Percentiles rank a stretch among this genome's conserved stretches.
These are phyloP conservation scores for Zalaria sp. DNA, from an alignment of 2,329 filamentous ascomycete species.

Conservation along the genomic window DNA sequence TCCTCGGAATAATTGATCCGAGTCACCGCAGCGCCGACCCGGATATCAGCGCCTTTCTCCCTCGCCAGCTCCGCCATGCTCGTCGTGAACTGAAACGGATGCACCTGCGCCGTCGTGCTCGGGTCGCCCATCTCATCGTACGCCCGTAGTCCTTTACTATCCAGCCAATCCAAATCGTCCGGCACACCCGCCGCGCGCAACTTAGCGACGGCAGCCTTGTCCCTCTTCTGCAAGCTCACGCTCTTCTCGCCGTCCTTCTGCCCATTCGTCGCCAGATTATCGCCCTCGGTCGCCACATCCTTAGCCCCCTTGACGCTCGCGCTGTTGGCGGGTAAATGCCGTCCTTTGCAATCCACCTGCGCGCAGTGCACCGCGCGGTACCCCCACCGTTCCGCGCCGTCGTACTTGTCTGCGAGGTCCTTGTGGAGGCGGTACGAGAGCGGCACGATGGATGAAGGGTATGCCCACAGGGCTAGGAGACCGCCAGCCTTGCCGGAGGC, in stretches of 20 bases:
- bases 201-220: conserved; percentile 33
- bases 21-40: conserved; percentile 51
- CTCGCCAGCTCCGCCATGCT: conserved; percentile 64
- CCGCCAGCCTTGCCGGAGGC: conserved; percentile 93
- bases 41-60: conserved; percentile 43
- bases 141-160: conserved; percentile 46
- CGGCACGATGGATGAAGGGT: conserved; percentile 69
- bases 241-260: conserved; percentile 20
- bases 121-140: conserved; percentile 79
- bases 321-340: conserved; percentile 6
- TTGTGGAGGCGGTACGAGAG: conserved; percentile 74
- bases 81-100: conserved; percentile 82
- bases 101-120: conserved; percentile 79
- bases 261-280: conserved; percentile 6
- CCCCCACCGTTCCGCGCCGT: conserved; percentile 68
- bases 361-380: conserved; percentile 72
- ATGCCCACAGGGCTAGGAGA: conserved; percentile 81
- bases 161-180: conserved; percentile 71
- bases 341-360: conserved; percentile 35
- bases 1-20: conserved; percentile 41
- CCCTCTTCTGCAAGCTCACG: conserved; percentile 42
- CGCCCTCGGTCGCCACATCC: conserved; percentile 13
- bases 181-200: conserved; percentile 51
- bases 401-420: conserved; percentile 72
- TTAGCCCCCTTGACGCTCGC: conserved; percentile 8